Percentiles rank a stretch among this genome's conserved stretches.
These are phyloP conservation scores for Priceomyces carsonii DNA, from an alignment of 805 yeast species.

Conservation along the genomic window DNA sequence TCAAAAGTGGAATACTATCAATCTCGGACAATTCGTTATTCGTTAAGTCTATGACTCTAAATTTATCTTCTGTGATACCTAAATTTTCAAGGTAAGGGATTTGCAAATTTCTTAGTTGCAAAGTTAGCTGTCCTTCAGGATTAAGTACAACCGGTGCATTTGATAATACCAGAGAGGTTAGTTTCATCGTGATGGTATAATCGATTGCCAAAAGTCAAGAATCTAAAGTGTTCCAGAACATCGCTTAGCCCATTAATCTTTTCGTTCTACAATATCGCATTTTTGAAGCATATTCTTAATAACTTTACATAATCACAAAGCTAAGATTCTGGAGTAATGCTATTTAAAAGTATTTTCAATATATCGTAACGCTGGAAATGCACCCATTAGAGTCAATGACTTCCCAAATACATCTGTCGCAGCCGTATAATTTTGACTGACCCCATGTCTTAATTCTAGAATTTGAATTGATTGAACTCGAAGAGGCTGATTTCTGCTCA, in stretches of 20 bases:
- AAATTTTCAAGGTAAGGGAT: constrained; percentile 38
- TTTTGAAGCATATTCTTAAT: too few relatives aligned
- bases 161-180: constrained; percentile 31
- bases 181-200: constrained; percentile 25
- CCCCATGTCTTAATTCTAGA: constrained; percentile 39
- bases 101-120: constrained; percentile 34
- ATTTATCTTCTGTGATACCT: constrained; percentile 27
- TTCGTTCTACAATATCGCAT: too few relatives aligned
- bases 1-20: constrained; percentile 47
- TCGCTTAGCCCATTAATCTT: too few relatives aligned
- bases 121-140: constrained; percentile 36
- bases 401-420: constrained; percentile 42
- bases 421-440: constrained; percentile 43
- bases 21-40: constrained; percentile 68
- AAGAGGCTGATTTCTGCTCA: constrained; percentile 7
- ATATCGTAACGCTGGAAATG: constrained; percentile 38
- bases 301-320: too few relatives aligned
- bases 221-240: too few relatives aligned
- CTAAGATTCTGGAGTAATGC: background rate
- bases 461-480: constrained; percentile 6
- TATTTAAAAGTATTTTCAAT: constrained; percentile 14
- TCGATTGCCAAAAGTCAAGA: too few relatives aligned
- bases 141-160: constrained; percentile 32
- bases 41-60: constrained; percentile 68
- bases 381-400: constrained; percentile 39